Conservation (phyloP, 2,329 filamentous ascomycete genomes). For the Aspergillus sp. region DNA sequence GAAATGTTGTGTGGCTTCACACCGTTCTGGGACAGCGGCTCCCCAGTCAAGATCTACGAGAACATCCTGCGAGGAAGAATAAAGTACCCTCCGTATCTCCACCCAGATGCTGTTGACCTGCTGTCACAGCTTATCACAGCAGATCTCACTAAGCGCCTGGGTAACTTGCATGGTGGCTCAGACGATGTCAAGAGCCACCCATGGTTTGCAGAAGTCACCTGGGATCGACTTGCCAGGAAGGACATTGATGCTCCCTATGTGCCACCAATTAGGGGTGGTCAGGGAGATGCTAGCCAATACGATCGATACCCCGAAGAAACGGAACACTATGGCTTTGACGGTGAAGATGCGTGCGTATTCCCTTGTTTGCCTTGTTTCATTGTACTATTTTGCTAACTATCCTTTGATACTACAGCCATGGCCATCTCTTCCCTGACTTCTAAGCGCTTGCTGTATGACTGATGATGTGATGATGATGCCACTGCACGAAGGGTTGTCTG, state of each 20-base stretch:
- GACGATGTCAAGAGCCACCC: slow-evolving; percentile 91
- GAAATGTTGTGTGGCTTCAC: slow-evolving; percentile 99
- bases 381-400: slow-evolving; percentile 2
- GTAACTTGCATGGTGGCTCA: slow-evolving; percentile 86
- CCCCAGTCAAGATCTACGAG: slow-evolving; percentile 98
- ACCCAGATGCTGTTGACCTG: slow-evolving; percentile 88
- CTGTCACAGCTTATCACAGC: slow-evolving; percentile 89
- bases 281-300: slow-evolving; percentile 94
- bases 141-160: slow-evolving; percentile 89
- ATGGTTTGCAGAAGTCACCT: slow-evolving; percentile 97
- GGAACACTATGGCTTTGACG: slow-evolving; percentile 77
- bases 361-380: not conserved
- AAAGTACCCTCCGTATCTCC: slow-evolving; percentile 95
- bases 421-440: slow-evolving; percentile 72
- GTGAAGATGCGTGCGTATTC: slow-evolving; percentile 75
- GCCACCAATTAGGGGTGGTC: slow-evolving; percentile 87
- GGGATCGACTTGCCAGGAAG: slow-evolving; percentile 89
- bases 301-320: slow-evolving; percentile 97
- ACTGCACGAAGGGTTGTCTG: slow-evolving; percentile 5
- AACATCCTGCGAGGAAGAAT: slow-evolving; percentile 95
- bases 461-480: slow-evolving; percentile 28
- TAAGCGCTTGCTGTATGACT: slow-evolving; percentile 39
- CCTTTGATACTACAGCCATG: slow-evolving; percentile 50
- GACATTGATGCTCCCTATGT: slow-evolving; percentile 98
- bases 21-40: slow-evolving; percentile 97